A percentile compares a stretch with the other conserved stretches of the same genome.
Evolutionary conservation across 2,329 filamentous ascomycete species (phyloP).

Genomic region (Paraphoma sp.): DNA sequence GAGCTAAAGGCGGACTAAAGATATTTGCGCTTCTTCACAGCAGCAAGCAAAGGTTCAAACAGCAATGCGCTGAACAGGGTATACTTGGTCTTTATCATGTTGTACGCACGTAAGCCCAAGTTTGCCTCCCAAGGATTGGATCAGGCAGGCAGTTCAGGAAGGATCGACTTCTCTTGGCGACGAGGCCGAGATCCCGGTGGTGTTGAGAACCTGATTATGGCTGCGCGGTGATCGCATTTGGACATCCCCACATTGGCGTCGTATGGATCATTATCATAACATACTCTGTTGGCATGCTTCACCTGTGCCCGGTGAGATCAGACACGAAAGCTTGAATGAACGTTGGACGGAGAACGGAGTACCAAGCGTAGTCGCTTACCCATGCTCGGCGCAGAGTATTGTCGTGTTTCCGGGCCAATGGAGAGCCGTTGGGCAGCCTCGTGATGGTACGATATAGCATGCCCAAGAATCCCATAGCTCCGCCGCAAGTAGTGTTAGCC

Average conservation of each 20-base stretch:
- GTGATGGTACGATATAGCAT: neutral
- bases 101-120: neutral
- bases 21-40: neutral
- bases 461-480: neutral
- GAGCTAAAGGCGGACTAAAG: neutral
- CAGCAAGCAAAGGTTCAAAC: neutral
- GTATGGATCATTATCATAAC: neutral
- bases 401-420: neutral
- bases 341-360: neutral
- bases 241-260: neutral
- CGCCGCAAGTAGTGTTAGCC: neutral
- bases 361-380: conserved; percentile 2
- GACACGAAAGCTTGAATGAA: neutral
- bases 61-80: neutral
- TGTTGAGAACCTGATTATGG: neutral
- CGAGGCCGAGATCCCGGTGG: neutral
- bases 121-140: neutral
- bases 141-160: neutral
- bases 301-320: neutral
- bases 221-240: neutral
- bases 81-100: neutral
- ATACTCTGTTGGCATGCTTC: neutral
- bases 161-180: neutral
- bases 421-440: neutral
- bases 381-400: neutral